Evolutionary conservation across 2,329 filamentous ascomycete species (phyloP), one percentile per base, ranked within the genome.

Genomic region (Cercospora sojina): DNA sequence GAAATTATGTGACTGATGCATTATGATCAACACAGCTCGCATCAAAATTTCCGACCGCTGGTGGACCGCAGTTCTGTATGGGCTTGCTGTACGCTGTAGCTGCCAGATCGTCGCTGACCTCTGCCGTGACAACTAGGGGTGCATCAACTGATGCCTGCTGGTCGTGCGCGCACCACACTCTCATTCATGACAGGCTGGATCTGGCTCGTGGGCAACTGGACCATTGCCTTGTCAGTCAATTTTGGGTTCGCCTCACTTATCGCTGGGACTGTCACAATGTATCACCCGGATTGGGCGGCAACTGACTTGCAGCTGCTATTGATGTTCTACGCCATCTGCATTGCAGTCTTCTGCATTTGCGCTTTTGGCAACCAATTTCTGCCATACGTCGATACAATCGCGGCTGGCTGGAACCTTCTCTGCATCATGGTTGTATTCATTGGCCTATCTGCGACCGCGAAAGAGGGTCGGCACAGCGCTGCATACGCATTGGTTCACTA

Each of bases 141-240:
- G 51, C 51, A 56, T 7, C 51, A 56, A 32, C 20, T 56, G 51
- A 56, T 56, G 51, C 51, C 51, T 32, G 51, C 27, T 10, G 51
- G 27, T 29, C 51, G 51, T 10, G 51, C 23, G 51, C 51, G 51
- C 12, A 32, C 51, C 3, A 56, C 51, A 6, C 51, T 56, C 16
- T 56, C 51, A 29, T 92, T 90, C 74, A 86, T 91, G 43, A 91
- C 88, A 69, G 90, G 90, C 66, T 93, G 90, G 90, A 80, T 74
- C 18, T 93, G 91, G 76, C 85, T 92, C 18, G 88, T 92, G 55
- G 91, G 91, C 62, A 93, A 93, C 79, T 89, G 92, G 77, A 91
- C 89, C 67, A 93, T 93, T 72, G 92, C 90, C 0, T 82, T 92
- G 20, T 86, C 89, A 25, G 90, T 93, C 74, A 91, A 91, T 81